These are phyloP conservation scores for Hemerocallis citrina DNA, from an alignment of 106 monocot genomes.

Conservation along the genomic window DNA sequence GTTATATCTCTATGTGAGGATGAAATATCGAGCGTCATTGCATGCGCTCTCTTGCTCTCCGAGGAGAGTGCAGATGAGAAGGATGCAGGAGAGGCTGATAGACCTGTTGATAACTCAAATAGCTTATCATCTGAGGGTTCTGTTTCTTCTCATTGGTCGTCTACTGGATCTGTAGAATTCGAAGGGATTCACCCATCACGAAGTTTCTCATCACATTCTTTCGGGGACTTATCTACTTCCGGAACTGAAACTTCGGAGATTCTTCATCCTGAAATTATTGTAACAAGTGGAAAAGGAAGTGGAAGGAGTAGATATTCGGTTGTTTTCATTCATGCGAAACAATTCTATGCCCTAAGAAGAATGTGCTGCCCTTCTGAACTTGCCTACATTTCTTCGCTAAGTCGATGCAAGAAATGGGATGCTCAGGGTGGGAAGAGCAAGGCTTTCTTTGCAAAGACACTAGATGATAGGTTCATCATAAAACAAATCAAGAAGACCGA, in stretches of 20 bases:
- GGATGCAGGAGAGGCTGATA: slow-evolving; percentile 24
- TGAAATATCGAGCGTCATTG: slow-evolving; percentile 79
- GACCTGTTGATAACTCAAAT: slow-evolving; percentile 14
- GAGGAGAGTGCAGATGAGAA: slow-evolving; percentile 22
- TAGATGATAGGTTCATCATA: slow-evolving; percentile 37
- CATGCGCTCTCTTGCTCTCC: slow-evolving; percentile 35
- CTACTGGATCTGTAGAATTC: slow-evolving; percentile 29
- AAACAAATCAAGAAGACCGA: slow-evolving; percentile 37
- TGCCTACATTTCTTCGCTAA: slow-evolving; percentile 29
- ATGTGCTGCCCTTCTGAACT: slow-evolving; percentile 26
- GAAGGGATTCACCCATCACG: slow-evolving; percentile 29
- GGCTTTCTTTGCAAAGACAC: slow-evolving; percentile 34
- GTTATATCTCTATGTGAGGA: slow-evolving; percentile 52
- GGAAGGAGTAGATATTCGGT: slow-evolving; percentile 34
- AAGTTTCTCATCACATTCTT: slow-evolving; percentile 37
- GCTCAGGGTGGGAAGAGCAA: slow-evolving; percentile 41
- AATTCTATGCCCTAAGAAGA: slow-evolving; percentile 30
- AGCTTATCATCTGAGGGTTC: slow-evolving; percentile 19
- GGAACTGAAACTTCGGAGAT: slow-evolving; percentile 29
- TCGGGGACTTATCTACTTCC: slow-evolving; percentile 42
- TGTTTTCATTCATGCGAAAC: slow-evolving; percentile 27
- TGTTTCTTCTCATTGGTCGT: slow-evolving; percentile 23
- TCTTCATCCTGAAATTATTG: slow-evolving; percentile 46
- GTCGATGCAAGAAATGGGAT: slow-evolving; percentile 29
- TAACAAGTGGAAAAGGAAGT: slow-evolving; percentile 24